Base-by-base conservation (phyloP, 1,139 yeast genomes). In the Debaryomyces coudertii region DNA sequence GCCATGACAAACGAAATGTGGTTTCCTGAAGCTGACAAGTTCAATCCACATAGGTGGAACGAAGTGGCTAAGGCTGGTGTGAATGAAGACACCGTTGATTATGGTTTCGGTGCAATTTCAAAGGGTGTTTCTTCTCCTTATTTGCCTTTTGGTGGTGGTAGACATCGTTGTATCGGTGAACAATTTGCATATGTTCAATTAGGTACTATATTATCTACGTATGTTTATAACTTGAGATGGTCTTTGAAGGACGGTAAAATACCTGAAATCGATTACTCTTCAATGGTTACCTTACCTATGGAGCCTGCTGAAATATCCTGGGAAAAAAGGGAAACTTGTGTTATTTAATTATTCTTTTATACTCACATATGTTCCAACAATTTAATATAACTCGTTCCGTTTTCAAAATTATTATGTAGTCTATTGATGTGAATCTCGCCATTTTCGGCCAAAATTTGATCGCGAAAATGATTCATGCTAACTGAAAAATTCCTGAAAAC, bases 161-260 rank as follows among this genome's bases (percentile, higher is more conserved):
- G 99, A 78, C 99, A 93, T 68, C 87, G 99, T 74, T 93, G 99
- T 73, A 90, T 93, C 62, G 99, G 99, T 61, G 99, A 93, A 71
- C 98, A 92, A 65, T 93, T 93, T 73, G 99, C 99, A 37, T 90
- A 86, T 67, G 85, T 87, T 55, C 99, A 93, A 74, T 80, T 93
- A 58, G 97, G 97, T 46, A 85, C 95, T 46, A 77, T 93, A 51
- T 75, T 95, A 63, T 73, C 90, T 31, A 81, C 90, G 18, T 87
- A 77, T 65, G 80, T 92, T 30, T 87, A 87, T 66, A 84, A 87
- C 53, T 70, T 88, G 64, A 85, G 77, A 64, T 92, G 97, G 97
- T 76, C 77, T 40, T 76, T 83, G 50, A 82, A 84, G 34, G 85
- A 82, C 39, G 65, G 69, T 33, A 67, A 74, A 38, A 73, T 90